Conservation (phyloP, 768 basidiomycete species). For the Pisolithus orientalis region DNA sequence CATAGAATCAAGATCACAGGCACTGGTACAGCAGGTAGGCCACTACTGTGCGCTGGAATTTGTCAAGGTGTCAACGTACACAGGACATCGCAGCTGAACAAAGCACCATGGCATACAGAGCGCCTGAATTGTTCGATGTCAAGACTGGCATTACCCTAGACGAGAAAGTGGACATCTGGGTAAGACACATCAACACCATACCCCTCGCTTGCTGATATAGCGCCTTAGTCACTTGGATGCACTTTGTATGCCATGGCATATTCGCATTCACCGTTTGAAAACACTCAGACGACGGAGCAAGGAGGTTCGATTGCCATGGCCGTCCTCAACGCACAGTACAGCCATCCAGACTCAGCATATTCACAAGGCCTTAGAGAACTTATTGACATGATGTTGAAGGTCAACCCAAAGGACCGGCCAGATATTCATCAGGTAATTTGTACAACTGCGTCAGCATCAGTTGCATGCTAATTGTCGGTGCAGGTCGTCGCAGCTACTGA, state of each 20-base stretch:
- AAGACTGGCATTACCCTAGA: conserved; percentile 83
- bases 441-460: not conserved
- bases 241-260: conserved; percentile 93
- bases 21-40: conserved; percentile 77
- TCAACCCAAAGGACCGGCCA: conserved; percentile 77
- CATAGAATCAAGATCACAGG: conserved; percentile 79
- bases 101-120: conserved; percentile 97
- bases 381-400: conserved; percentile 79
- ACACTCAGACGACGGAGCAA: conserved; percentile 83
- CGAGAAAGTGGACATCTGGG: conserved; percentile 97
- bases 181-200: conserved; percentile 30
- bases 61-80: not conserved
- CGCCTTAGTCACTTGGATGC: conserved; percentile 81
- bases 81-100: conserved; percentile 95
- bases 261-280: conserved; percentile 95
- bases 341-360: conserved; percentile 82
- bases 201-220: not conserved
- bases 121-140: conserved; percentile 96
- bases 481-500: conserved; percentile 68
- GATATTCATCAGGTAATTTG: conserved; percentile 73
- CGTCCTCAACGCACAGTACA: conserved; percentile 88
- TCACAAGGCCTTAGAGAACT: conserved; percentile 77
- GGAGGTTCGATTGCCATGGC: conserved; percentile 98
- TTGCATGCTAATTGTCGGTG: conserved; percentile 1
- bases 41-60: conserved; percentile 2